Base-by-base conservation (phyloP, 305 asterid genomes). In the Fraxinus greggii region DNA sequence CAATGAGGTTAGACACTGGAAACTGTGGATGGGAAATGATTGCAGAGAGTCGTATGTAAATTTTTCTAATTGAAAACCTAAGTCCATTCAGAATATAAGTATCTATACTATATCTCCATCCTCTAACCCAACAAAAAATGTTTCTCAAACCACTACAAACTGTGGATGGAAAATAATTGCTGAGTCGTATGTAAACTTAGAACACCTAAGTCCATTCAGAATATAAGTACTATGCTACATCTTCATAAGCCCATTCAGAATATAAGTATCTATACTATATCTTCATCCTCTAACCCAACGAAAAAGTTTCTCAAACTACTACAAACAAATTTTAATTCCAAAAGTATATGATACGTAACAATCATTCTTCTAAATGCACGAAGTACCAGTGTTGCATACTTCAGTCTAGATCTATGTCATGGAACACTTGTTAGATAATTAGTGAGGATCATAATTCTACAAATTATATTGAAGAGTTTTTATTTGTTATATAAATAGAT, bases 341-440 rank as follows among this genome's bases (percentile, higher is more conserved):
- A 78, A 81, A 72, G 69, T 72, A 65, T 42, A 79, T 76, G 76
- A 32, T 42, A 65, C 6, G 23, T 33, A 24, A 36, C 40, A 32
- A 51, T 31, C 45, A 77, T 45, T 24, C 33, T 15, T 26, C 42
- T 24, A 76, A 76, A 26, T 48, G 72, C 45, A 77, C 29, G 7
- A 15, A 77, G 8, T 70, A 19, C 73, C 80, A 48, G 51, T 32
- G 63, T 72, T 72, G 61, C 80, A 61, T 75, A 59, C 29, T 74
- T 82, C 23, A 69, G 2, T 69, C 75, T 28, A 69, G 40, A 69
- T 69, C 10, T 29, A 69, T 12, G 19, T 69, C 3, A 0, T 28
- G 36, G 36, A 69, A 28, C 38, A 29, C 3, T 29, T 69, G 21
- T 69, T 69, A 23, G 10, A 69, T 69, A 69, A 28, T 67, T 10